phyloP scores from a whole-genome alignment of 352 stramenopile species.

The Globisporangium canariense region DNA sequence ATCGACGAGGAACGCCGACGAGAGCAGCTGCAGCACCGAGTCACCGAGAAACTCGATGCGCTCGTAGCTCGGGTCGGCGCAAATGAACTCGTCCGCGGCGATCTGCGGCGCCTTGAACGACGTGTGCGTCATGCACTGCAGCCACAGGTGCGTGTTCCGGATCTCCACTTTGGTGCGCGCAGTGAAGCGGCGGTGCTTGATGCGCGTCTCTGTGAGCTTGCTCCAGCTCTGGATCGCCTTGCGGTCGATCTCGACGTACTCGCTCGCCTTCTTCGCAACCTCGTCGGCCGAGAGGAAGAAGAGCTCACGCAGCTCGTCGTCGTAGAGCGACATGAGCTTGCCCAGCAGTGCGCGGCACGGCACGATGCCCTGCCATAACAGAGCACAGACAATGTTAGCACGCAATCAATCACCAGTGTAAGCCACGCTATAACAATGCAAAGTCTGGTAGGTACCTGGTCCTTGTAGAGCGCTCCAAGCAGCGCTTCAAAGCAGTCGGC shows the following conservation, averaged over 20 bases:
- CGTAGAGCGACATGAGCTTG: slow-evolving; percentile 54
- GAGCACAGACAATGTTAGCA: neutral
- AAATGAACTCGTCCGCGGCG: slow-evolving; percentile 61
- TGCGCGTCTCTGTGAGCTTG: slow-evolving; percentile 37
- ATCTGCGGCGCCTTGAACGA: slow-evolving; percentile 78
- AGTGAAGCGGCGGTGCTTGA: slow-evolving; percentile 56
- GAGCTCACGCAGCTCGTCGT: slow-evolving; percentile 50
- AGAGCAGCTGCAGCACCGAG: slow-evolving; percentile 76
- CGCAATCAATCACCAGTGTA: neutral
- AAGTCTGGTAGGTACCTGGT: slow-evolving; percentile 37
- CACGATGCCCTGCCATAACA: slow-evolving; percentile 36
- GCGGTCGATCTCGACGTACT: slow-evolving; percentile 54
- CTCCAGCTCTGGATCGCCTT: slow-evolving; percentile 49
- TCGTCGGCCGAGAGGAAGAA: slow-evolving; percentile 62
- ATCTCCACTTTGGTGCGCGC: slow-evolving; percentile 49
- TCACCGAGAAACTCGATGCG: slow-evolving; percentile 86
- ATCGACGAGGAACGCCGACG: slow-evolving; percentile 75
- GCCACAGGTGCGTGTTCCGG: slow-evolving; percentile 64
- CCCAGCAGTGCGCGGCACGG: slow-evolving; percentile 60
- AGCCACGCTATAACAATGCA: neutral
- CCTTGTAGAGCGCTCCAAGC: slow-evolving; percentile 75
- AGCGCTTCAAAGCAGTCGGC: slow-evolving; percentile 83
- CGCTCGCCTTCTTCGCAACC: slow-evolving; percentile 33
- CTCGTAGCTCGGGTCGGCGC: slow-evolving; percentile 71
- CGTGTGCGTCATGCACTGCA: slow-evolving; percentile 72